Base-by-base conservation (phyloP, 345 rosid species). In the Eucalyptus cloeziana region DNA sequence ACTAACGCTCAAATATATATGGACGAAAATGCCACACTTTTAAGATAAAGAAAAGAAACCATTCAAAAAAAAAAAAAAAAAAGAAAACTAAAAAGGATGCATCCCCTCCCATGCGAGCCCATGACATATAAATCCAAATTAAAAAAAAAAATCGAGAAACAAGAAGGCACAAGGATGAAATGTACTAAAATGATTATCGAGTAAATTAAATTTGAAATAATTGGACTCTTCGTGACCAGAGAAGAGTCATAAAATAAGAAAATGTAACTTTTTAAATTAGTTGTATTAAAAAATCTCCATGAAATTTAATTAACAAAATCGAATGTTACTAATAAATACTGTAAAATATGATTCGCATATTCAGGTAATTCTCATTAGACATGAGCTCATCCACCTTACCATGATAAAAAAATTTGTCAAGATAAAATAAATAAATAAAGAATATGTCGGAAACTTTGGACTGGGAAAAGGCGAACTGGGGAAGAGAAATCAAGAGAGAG, bases 161-260 rank as follows among this genome's bases (percentile, higher is more conserved):
- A n/a, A n/a, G 14, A 7, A 13, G 6, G 9, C 5, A 64, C 3
- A 1, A n/a, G 6, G 10, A 64, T 31, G 7, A 64, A 7, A n/a
- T n/a, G 15, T 14, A 13, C 16, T 30, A 13, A 1, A 62, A n/a
- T 14, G 9, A 2, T 14, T 64, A 7, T 4, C 1, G 5, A n/a
- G 37, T 7, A n/a, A 14, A n/a, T 64, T 64, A n/a, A 64, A 15
- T 64, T 8, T 31, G 37, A 15, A 7, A 64, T n/a, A 7, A 64
- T 14, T n/a, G 5, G 37, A n/a, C 10, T 27, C 27, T 27, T 62
- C 31, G 5, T 25, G 27, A 60, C 5, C 2, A 8, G 69, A 62
- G 69, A 7, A n/a, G 9, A 14, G 21, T 7, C 37, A n/a, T n/a
- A n/a, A n/a, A n/a, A 64, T n/a, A 4, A 64, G 10, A 15, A 30